Evolutionary conservation across 768 basidiomycete genomes (phyloP).

Genomic region (Termitomyces sp.): DNA sequence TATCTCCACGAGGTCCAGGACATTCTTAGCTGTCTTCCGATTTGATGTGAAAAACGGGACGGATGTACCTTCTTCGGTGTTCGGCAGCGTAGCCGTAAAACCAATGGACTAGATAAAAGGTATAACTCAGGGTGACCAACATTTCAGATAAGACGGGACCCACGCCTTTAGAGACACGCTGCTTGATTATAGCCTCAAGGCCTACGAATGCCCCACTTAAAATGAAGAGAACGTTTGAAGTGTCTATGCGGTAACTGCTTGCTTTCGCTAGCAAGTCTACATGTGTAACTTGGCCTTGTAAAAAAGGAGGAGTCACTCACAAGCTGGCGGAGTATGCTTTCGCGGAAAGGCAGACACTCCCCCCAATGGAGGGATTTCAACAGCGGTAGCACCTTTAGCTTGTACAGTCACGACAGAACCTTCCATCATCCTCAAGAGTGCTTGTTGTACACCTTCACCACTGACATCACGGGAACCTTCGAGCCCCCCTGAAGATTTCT

Average conservation of each 20-base stretch:
- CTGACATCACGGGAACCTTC: conserved; percentile 85
- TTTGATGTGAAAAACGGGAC: conserved; percentile 81
- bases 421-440: conserved; percentile 90
- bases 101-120: conserved; percentile 70
- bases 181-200: conserved; percentile 74
- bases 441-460: conserved; percentile 95
- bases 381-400: conserved; percentile 52
- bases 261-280: conserved; percentile 37
- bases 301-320: conserved; percentile 20
- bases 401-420: conserved; percentile 82
- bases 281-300: not conserved
- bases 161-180: conserved; percentile 81
- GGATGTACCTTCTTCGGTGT: conserved; percentile 30
- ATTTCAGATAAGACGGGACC: conserved; percentile 21
- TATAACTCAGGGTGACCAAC: conserved; percentile 3
- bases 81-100: conserved; percentile 48
- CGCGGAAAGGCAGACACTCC: conserved; percentile 43
- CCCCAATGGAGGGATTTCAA: conserved; percentile 37
- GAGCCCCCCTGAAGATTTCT: conserved; percentile 48
- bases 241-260: conserved; percentile 76
- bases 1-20: conserved; percentile 70
- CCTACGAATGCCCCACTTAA: conserved; percentile 95
- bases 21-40: conserved; percentile 43
- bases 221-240: conserved; percentile 91
- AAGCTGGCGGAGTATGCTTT: conserved; percentile 27